phyloP scores from a whole-genome alignment of 495 filamentous ascomycete genomes.

The Wilcoxina mikolae region DNA sequence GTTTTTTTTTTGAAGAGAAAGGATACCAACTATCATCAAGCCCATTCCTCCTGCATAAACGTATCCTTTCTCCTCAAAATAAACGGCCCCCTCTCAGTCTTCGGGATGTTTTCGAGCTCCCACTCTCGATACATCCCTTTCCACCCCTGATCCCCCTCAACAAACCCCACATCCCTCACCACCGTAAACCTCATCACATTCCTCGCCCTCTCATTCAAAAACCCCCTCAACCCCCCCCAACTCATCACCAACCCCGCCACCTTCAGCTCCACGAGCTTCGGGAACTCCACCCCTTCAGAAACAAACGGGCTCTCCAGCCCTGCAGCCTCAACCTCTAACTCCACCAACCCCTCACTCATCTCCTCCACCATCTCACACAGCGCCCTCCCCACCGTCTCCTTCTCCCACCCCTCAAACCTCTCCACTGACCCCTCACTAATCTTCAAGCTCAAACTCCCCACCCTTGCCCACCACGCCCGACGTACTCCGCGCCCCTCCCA shows the following conservation, averaged over 20 bases:
- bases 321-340: neutral
- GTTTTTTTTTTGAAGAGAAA: too few species aligned
- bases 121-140: neutral
- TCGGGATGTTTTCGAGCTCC: too few species aligned
- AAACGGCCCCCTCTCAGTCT: too few species aligned
- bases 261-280: neutral
- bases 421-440: neutral
- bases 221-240: neutral
- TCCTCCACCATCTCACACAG: neutral
- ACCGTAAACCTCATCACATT: neutral
- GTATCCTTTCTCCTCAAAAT: too few species aligned
- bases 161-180: neutral
- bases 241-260: neutral
- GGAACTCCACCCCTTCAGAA: neutral
- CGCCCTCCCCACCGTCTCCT: neutral
- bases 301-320: neutral
- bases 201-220: neutral
- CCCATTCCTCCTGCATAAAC: too few species aligned
- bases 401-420: neutral
- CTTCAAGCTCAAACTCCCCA: neutral
- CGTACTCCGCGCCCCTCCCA: neutral
- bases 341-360: neutral
- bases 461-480: neutral
- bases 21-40: too few species aligned
- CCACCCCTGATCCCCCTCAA: neutral